Percentiles rank a stretch among this genome's conserved stretches.
These are phyloP conservation scores for Torrubiella hemipterigena DNA, from an alignment of 2,329 filamentous ascomycete species.

Conservation along the genomic window DNA sequence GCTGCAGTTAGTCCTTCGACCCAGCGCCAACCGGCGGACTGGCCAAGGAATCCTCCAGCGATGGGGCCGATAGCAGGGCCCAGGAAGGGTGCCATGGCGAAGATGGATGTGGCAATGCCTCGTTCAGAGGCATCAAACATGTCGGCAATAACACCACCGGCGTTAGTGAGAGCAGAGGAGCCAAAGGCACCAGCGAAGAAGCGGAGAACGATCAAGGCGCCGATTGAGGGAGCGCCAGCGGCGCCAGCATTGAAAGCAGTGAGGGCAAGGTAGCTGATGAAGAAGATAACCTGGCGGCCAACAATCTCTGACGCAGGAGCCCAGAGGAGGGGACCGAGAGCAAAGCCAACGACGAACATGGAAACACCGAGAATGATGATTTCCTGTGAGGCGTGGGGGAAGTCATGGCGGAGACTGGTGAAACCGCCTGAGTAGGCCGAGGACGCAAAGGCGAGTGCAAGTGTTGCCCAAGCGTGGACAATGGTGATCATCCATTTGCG, in stretches of 20 bases:
- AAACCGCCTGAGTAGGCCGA: conserved; percentile 54
- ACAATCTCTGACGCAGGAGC: conserved; percentile 55
- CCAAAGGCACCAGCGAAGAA: conserved; percentile 56
- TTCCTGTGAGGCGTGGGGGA: conserved; percentile 35
- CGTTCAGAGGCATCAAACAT: conserved; percentile 44
- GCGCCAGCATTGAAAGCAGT: conserved; percentile 50
- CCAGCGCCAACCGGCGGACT: conserved; percentile 52
- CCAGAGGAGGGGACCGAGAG: conserved; percentile 51
- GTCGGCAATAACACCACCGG: conserved; percentile 52
- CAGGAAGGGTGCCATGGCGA: conserved; percentile 51
- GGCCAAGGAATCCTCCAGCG: conserved; percentile 48
- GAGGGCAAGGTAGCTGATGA: conserved; percentile 43
- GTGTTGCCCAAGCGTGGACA: conserved; percentile 51
- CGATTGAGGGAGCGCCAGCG: conserved; percentile 44
- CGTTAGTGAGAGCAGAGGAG: conserved; percentile 49
- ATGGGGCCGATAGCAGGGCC: conserved; percentile 50
- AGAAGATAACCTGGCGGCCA: conserved; percentile 47
- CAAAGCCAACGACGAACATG: conserved; percentile 51
- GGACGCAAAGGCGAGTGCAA: conserved; percentile 59
- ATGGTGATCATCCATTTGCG: conserved; percentile 57
- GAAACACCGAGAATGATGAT: conserved; percentile 51
- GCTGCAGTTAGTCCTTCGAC: conserved; percentile 49
- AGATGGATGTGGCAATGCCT: conserved; percentile 46
- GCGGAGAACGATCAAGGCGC: conserved; percentile 52
- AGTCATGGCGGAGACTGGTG: conserved; percentile 39